phyloP scores from a whole-genome alignment of 352 stramenopile species.

The Phytophthora lateralis region DNA sequence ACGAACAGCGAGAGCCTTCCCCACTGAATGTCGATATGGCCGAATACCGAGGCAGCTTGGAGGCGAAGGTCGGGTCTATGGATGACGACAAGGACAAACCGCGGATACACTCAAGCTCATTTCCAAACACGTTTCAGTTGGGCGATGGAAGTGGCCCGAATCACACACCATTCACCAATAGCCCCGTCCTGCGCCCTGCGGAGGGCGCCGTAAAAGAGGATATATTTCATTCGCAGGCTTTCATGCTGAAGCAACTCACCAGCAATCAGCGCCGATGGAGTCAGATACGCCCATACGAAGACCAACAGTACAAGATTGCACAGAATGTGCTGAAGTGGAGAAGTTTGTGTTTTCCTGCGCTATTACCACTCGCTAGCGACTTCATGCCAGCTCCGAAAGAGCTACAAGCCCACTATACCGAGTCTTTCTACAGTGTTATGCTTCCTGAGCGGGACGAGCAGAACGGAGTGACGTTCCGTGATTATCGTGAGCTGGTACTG shows the following conservation, averaged over 20 bases:
- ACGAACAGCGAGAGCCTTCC: conserved; percentile 46
- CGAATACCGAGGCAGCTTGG: conserved; percentile 38
- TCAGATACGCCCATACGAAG: conserved; percentile 88
- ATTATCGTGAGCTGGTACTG: conserved; percentile 81
- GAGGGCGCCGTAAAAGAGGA: conserved; percentile 63
- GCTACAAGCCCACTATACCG: conserved; percentile 79
- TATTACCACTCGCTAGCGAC: conserved; percentile 93
- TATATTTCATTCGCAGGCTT: conserved; percentile 77
- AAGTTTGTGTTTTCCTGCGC: conserved; percentile 94
- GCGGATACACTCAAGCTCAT: conserved; percentile 56
- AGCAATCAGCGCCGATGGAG: conserved; percentile 97
- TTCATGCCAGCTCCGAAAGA: conserved; percentile 85
- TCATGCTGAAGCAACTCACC: conserved; percentile 82
- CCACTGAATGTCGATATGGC: conserved; percentile 45
- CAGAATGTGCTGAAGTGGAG: conserved; percentile 97
- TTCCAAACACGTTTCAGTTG: conserved; percentile 67
- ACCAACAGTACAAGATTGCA: conserved; percentile 61
- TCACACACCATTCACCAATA: conserved; percentile 56
- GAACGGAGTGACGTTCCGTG: conserved; percentile 65
- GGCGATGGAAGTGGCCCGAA: conserved; percentile 43
- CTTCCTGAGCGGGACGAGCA: conserved; percentile 73
- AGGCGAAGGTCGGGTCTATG: conserved; percentile 43
- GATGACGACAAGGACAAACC: conserved; percentile 44
- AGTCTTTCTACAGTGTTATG: conserved; percentile 89
- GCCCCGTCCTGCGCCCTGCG: conserved; percentile 55